Percentiles rank a stretch among this genome's conserved stretches.
Conservation (phyloP, 768 basidiomycete genomes). For the Fistulinella prunicolor region DNA sequence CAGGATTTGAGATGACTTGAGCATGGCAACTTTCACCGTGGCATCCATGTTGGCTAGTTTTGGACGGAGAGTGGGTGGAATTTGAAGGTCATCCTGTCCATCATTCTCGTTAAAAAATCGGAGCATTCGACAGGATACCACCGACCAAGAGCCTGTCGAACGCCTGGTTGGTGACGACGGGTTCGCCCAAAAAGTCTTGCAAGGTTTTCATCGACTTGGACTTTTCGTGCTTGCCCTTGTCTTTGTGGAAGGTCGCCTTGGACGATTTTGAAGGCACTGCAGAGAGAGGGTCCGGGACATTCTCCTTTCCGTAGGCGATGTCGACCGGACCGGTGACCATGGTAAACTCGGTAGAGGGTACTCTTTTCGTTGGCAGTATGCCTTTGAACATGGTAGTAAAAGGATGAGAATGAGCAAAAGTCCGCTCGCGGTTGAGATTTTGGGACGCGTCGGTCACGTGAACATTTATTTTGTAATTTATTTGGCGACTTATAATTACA, state of each 20-base stretch:
- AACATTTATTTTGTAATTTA: background rate
- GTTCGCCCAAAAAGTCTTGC: conserved; percentile 35
- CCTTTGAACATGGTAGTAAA: conserved; percentile 67
- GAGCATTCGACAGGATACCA: background rate
- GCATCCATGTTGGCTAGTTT: conserved; percentile 81
- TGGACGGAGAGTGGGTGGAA: conserved; percentile 71
- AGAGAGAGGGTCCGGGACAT: conserved; percentile 46
- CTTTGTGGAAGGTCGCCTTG: conserved; percentile 18
- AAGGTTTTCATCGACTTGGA: conserved; percentile 43
- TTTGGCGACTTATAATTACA: conserved; percentile 15
- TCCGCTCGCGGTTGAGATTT: conserved; percentile 31
- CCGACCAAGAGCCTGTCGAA: conserved; percentile 82
- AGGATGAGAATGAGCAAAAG: background rate
- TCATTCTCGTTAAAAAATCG: conserved; percentile 1
- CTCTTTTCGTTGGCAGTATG: conserved; percentile 68
- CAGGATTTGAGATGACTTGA: conserved; percentile 77
- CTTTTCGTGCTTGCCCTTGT: conserved; percentile 39
- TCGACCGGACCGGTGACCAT: conserved; percentile 60
- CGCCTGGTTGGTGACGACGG: conserved; percentile 54
- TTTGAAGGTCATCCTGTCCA: conserved; percentile 82
- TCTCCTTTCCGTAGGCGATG: conserved; percentile 62
- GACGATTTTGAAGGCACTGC: conserved; percentile 30
- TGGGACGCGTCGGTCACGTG: conserved; percentile 34
- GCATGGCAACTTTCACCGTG: conserved; percentile 87
- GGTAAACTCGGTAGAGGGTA: conserved; percentile 67